These are phyloP conservation scores for Aspergillus tubingensis DNA, from an alignment of 2,329 filamentous ascomycete genomes.

Conservation along the genomic window DNA sequence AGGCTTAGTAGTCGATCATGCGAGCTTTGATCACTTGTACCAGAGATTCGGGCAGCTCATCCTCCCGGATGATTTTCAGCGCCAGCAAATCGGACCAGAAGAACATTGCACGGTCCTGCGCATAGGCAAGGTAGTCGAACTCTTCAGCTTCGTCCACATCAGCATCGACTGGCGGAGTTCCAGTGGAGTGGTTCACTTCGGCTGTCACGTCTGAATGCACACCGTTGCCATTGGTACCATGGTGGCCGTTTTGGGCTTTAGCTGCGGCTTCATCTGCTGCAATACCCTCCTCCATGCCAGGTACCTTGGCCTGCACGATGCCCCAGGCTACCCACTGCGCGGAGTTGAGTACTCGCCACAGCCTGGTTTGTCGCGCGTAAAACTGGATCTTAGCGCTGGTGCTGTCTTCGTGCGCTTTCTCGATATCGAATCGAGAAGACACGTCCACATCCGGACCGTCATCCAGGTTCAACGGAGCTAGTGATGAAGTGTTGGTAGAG, in stretches of 20 bases:
- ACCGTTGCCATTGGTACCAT: conserved; percentile 12
- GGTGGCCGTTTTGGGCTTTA: conserved; percentile 15
- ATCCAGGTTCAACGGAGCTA: conserved; percentile 77
- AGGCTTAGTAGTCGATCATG: conserved; percentile 62
- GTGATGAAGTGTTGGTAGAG: conserved; percentile 51
- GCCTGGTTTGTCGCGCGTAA: conserved; percentile 73
- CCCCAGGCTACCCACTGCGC: conserved; percentile 96
- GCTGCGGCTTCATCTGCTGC: conserved; percentile 20
- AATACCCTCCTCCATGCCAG: conserved; percentile 62
- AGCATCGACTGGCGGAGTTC: conserved; percentile 41
- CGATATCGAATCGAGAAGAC: conserved; percentile 55
- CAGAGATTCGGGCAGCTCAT: conserved; percentile 74
- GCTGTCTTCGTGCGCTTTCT: conserved; percentile 63
- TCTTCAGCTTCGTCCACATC: conserved; percentile 66
- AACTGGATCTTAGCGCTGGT: conserved; percentile 68
- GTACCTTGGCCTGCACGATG: conserved; percentile 88
- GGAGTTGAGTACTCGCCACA: conserved; percentile 87
- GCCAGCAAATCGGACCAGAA: conserved; percentile 89
- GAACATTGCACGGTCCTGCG: conserved; percentile 86
- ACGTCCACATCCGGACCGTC: conserved; percentile 59
- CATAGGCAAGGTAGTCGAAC: conserved; percentile 91
- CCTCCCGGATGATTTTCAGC: conserved; percentile 70
- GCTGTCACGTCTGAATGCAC: conserved; percentile 11
- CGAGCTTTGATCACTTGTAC: conserved; percentile 61
- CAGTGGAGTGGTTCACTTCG: conserved; percentile 16